Percentiles rank a stretch among this genome's conserved stretches.
phyloP scores from a whole-genome alignment of 345 rosid species.

The Angophora floribunda region DNA sequence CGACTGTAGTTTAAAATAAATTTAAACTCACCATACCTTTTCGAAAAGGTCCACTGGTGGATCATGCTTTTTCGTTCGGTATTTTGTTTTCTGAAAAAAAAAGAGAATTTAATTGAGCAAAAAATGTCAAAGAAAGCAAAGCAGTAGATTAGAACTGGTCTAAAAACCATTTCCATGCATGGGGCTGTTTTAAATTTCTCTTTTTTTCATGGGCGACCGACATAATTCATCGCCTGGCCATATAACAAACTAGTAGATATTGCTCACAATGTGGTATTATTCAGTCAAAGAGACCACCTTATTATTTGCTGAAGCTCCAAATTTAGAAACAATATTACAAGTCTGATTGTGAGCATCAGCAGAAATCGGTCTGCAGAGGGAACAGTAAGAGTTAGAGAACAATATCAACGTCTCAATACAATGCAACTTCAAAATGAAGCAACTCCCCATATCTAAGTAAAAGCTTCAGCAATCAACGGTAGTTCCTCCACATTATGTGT shows the following conservation, averaged over 20 bases:
- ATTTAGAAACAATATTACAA: background rate
- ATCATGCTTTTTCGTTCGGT: constrained; percentile 8
- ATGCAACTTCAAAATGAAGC: background rate
- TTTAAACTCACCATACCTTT: constrained; percentile 13
- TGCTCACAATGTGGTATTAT: background rate
- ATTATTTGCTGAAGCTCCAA: background rate
- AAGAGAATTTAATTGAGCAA: too few species aligned
- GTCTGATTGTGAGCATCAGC: background rate
- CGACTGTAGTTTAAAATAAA: background rate
- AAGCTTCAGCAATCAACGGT: background rate
- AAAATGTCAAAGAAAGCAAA: background rate
- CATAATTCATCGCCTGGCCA: background rate
- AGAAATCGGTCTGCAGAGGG: background rate
- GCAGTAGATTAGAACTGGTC: background rate
- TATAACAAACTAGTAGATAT: background rate
- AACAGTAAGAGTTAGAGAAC: background rate
- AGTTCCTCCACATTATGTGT: background rate
- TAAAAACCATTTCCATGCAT: background rate
- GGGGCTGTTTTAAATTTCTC: background rate
- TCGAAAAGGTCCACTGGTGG: constrained; percentile 20
- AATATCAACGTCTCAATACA: background rate
- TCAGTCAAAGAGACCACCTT: background rate
- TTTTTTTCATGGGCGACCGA: background rate
- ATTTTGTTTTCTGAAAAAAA: constrained; percentile 18
- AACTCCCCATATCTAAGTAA: background rate